Evolutionary conservation across 805 yeast species (phyloP).

Genomic region (Ogataea allantospora): DNA sequence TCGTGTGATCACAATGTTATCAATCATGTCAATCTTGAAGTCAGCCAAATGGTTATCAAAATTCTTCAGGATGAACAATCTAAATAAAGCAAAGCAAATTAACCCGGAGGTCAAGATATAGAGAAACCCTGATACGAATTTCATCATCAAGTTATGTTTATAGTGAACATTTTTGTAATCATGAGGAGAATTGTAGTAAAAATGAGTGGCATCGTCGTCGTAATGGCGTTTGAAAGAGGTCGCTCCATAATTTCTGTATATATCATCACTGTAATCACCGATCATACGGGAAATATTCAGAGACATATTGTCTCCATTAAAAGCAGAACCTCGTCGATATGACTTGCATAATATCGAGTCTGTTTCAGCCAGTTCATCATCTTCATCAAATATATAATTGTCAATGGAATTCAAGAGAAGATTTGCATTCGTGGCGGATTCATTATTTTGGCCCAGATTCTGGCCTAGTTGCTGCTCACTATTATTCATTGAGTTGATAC

Average conservation of each 20-base stretch:
- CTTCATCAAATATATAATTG: constrained; percentile 21
- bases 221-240: constrained; percentile 14
- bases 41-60: constrained; percentile 27
- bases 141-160: constrained; percentile 24
- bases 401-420: constrained; percentile 18
- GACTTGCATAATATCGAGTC: constrained; percentile 25
- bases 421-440: constrained; percentile 4
- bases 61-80: constrained; percentile 27
- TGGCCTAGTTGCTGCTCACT: not conserved
- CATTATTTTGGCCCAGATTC: not conserved
- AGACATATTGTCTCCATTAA: not conserved
- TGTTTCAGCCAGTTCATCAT: constrained; percentile 25
- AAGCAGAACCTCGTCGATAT: not conserved
- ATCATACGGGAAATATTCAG: not conserved
- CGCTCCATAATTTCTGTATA: constrained; percentile 15
- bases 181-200: constrained; percentile 32
- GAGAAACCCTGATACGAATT: constrained; percentile 16
- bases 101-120: constrained; percentile 15
- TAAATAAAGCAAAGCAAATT: constrained; percentile 12
- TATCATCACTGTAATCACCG: constrained; percentile 3
- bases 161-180: constrained; percentile 31
- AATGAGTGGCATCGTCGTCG: constrained; percentile 19
- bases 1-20: constrained; percentile 32
- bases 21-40: constrained; percentile 26
- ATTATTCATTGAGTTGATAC: constrained; percentile 2